Percentiles rank a stretch among this genome's conserved stretches.
Conservation (phyloP, 345 rosid species). For the Dovyalis caffra region DNA sequence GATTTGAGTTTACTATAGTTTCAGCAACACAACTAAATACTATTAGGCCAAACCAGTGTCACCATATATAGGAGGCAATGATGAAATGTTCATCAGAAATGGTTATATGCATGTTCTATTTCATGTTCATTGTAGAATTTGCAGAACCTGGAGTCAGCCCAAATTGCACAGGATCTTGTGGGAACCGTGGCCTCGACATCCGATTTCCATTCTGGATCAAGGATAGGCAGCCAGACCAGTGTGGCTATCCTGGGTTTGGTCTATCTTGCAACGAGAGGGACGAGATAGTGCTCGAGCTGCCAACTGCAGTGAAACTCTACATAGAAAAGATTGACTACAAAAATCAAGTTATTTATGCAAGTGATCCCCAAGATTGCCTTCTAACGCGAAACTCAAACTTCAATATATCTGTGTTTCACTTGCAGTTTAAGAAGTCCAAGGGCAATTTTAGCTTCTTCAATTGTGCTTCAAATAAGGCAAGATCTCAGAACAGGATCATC, state of each 20-base stretch:
- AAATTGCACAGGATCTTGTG: slow-evolving; percentile 3
- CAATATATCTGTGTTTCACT: too few relatives aligned
- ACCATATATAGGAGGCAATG: background rate
- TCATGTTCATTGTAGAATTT: background rate
- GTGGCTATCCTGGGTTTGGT: slow-evolving; percentile 19
- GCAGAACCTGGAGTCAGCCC: background rate
- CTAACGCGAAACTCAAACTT: too few relatives aligned
- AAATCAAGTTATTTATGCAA: background rate
- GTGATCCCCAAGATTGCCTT: background rate
- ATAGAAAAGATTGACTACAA: background rate
- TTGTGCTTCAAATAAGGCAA: too few relatives aligned
- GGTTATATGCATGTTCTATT: background rate
- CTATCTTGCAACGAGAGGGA: background rate
- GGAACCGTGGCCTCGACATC: background rate
- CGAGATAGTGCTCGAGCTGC: background rate
- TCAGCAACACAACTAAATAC: background rate
- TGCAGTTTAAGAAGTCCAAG: too few relatives aligned
- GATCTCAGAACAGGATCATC: too few relatives aligned
- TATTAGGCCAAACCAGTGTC: too few relatives aligned
- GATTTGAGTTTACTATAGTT: background rate
- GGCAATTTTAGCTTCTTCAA: too few relatives aligned
- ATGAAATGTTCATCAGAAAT: background rate
- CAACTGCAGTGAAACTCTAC: background rate
- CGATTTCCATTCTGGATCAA: slow-evolving; percentile 20
- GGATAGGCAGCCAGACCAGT: slow-evolving; percentile 1